Base-by-base conservation (phyloP, 176 grass and related monocot genomes). In the Musa schizocarpa region DNA sequence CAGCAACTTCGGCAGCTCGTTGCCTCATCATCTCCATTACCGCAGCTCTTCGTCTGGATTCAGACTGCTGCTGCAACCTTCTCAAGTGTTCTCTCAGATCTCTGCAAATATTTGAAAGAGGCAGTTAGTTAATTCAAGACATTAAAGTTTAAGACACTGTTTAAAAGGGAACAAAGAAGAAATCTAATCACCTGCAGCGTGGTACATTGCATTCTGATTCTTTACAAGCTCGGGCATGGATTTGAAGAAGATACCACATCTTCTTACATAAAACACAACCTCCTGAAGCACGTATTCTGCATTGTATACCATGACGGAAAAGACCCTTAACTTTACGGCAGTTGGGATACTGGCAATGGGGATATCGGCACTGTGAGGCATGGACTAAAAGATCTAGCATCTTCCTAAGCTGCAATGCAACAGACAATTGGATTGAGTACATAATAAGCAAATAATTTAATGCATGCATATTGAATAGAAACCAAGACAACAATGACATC, bases 11-110 rank as follows among this genome's bases (percentile, higher is more conserved):
- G 1, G 90, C 93, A 34, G 90, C 90, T 80, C 94, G 89, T 34
- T 98, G 90, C 74, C 94, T 98, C 94, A 98, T 98, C 95, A 98
- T 98, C 82, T 99, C 96, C 81, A 93, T 99, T 66, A 99, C 96
- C 65, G 96, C 96, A 88, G 96, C 96, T 62, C 96, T 85, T 71
- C 91, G 90, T 62, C 96, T 82, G 52, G 96, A 99, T 79, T 99
- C 96, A 52, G 96, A 89, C 76, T 95, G 96, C 24, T 99, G 96
- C 70, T 99, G 96, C 82, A 92, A 87, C 71, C 96, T 87, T 91
- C 96, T 84, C 73, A 99, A 76, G 76, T 99, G 91, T 77, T 99
- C 96, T 78, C 91, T 99, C 76, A 99, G 83, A 91, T 99, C 96
- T 85, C 96, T 99, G 83, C 52, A 81, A 25, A 83, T 83, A 59